Conservation (phyloP, 306 rosid genomes). For the Begonia loranthoides region DNA sequence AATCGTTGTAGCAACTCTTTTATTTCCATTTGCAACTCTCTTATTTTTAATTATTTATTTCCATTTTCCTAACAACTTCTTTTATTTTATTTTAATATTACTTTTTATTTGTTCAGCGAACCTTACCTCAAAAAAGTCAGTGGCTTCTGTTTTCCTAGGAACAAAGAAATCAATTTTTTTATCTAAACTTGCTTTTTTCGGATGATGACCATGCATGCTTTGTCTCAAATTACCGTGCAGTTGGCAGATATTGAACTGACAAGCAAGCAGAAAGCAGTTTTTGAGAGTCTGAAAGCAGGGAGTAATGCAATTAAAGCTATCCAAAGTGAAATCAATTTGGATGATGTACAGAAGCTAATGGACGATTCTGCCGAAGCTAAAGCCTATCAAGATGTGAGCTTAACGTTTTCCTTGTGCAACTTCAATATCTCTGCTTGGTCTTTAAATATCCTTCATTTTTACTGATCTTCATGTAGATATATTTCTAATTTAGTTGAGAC, state of each 20-base stretch:
- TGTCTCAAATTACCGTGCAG: slow-evolving; percentile 17
- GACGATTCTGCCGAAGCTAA: slow-evolving; percentile 91
- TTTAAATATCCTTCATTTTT: slow-evolving; percentile 1
- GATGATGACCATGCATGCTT: slow-evolving; percentile 1
- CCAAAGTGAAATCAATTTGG: slow-evolving; percentile 89
- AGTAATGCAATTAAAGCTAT: slow-evolving; percentile 73
- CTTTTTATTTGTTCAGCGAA: too few species aligned
- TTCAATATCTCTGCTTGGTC: neutral
- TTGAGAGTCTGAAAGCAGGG: slow-evolving; percentile 92
- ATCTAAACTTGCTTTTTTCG: neutral
- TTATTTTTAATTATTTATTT: neutral
- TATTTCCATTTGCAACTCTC: neutral
- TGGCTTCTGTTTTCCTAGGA: too few species aligned
- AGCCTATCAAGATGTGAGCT: slow-evolving; percentile 95
- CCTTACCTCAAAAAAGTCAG: too few species aligned
- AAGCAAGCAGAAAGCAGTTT: slow-evolving; percentile 89
- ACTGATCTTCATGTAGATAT: neutral
- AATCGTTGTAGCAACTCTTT: neutral
- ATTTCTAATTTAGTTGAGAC: too few species aligned
- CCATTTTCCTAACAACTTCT: neutral
- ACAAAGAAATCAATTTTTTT: too few species aligned
- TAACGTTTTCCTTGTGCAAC: neutral
- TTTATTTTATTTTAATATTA: slow-evolving; percentile 2
- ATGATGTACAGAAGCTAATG: slow-evolving; percentile 87
- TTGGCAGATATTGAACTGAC: slow-evolving; percentile 87